Evolutionary conservation across 31 red algal species (phyloP).

Genomic region (Bonnemaisonia californica): DNA sequence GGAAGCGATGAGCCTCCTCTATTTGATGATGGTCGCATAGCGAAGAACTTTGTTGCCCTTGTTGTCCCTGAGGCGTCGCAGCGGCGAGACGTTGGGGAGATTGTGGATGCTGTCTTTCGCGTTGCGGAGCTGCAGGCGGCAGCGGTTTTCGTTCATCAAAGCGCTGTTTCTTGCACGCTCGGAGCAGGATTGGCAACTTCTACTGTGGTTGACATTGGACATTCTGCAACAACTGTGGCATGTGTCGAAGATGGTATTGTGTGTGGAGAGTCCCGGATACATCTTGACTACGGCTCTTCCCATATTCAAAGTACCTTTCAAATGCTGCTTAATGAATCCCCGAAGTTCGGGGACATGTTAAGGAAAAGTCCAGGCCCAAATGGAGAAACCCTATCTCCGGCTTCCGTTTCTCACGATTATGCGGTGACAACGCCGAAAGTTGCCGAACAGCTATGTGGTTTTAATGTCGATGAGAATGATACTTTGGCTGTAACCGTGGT

Average conservation of each 20-base stretch:
- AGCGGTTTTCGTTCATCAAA: conserved; percentile 66
- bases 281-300: conserved; percentile 60
- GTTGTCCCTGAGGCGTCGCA: conserved; percentile 67
- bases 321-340: conserved; percentile 28
- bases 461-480: conserved; percentile 74
- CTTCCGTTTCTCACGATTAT: conserved; percentile 29
- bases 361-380: conserved; percentile 4
- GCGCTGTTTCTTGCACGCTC: conserved; percentile 63
- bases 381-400: conserved; percentile 2
- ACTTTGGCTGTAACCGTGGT: conserved; percentile 48
- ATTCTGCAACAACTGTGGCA: conserved; percentile 57
- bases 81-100: conserved; percentile 51
- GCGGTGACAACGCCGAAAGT: conserved; percentile 27
- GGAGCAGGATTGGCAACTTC: conserved; percentile 56
- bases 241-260: conserved; percentile 69
- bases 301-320: conserved; percentile 70
- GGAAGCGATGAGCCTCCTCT: not conserved
- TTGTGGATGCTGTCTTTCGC: conserved; percentile 55
- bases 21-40: conserved; percentile 36
- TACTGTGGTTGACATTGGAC: conserved; percentile 67
- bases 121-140: conserved; percentile 42
- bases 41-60: conserved; percentile 44
- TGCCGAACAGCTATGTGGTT: conserved; percentile 46
- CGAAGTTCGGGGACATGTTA: conserved; percentile 20
- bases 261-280: conserved; percentile 57